Evolutionary conservation across 2,329 filamentous ascomycete species (phyloP), one percentile per base, ranked within the genome.

Genomic region (Hansfordia pulvinata): DNA sequence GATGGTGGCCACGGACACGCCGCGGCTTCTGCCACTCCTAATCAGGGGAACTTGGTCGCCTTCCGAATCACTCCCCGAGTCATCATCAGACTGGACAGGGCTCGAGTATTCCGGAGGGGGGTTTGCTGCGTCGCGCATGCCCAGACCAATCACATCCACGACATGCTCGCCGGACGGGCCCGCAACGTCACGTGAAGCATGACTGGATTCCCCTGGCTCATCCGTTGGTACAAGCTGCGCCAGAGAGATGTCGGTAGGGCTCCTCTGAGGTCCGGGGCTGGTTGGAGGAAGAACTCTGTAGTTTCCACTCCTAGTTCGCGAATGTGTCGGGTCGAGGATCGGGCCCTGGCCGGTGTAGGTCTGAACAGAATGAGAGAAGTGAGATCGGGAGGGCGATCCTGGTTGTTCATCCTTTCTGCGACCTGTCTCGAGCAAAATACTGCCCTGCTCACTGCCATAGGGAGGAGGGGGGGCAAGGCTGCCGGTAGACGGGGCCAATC

Each of bases 391-490:
- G 25, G 53, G 46, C 31, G 59, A 43, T 11, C 50, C 45, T 3
- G 56, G 52, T 38, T 62, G 63, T 10, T 62, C 64, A 33, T 71
- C 68, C 43, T 77, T 77, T 36, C 60, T 43, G 25, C 67, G 69
- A 9, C 90, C 90, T 5, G 83, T 76, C 49, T 94, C 90, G 9
- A 98, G 69, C 16, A 98, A 62, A 40, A 98, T 94, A 47, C 86
- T 94, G 42, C 90, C 90, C 54, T 93, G 85, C 56, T 96, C 90
- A 35, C 84, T 93, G 25, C 90, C 90, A 47, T 98, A 98, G 2
- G 90, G 90, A 26, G 90, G 90, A 22, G 90, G 90, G 10, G 90
- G 90, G 16, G 90, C 90, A 32, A 98, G 64, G 44, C 84, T 93
- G 32, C 90, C 90, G 2, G 84, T 94, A 69, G 92, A 92, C 5